These are phyloP conservation scores for Claviceps sp. DNA, from an alignment of 2,329 filamentous ascomycete species.

Conservation along the genomic window DNA sequence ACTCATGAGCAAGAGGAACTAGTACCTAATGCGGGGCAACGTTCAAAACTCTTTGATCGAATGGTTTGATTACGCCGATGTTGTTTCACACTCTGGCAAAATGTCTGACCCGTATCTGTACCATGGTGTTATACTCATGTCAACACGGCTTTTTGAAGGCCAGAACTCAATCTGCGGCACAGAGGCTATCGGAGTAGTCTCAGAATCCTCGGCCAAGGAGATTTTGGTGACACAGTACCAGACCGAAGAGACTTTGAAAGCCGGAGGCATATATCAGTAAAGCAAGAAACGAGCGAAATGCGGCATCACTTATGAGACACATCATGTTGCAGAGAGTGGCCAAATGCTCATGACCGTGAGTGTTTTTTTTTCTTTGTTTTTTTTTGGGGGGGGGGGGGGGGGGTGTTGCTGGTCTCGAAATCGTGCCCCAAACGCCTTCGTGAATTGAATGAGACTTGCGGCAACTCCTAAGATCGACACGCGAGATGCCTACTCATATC, in stretches of 20 bases:
- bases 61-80: not conserved
- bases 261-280: constrained; percentile 22
- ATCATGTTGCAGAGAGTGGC: constrained; percentile 7
- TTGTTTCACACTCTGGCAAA: not conserved
- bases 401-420: constrained; percentile 25
- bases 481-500: constrained; percentile 16
- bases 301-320: not conserved
- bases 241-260: constrained; percentile 43
- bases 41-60: not conserved
- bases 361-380: not conserved
- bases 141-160: constrained; percentile 49
- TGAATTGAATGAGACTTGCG: constrained; percentile 30
- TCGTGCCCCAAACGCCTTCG: constrained; percentile 31
- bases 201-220: constrained; percentile 36
- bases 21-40: not conserved
- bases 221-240: constrained; percentile 13
- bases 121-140: constrained; percentile 38
- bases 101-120: constrained; percentile 57
- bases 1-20: not conserved
- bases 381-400: too few species aligned
- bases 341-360: not conserved
- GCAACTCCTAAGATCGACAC: constrained; percentile 27
- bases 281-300: not conserved
- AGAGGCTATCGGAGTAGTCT: constrained; percentile 43
- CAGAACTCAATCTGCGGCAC: constrained; percentile 43